Evolutionary conservation across 257 asterid species (phyloP), one percentile per base, ranked within the genome.

Genomic region (Capsicum chinense): DNA sequence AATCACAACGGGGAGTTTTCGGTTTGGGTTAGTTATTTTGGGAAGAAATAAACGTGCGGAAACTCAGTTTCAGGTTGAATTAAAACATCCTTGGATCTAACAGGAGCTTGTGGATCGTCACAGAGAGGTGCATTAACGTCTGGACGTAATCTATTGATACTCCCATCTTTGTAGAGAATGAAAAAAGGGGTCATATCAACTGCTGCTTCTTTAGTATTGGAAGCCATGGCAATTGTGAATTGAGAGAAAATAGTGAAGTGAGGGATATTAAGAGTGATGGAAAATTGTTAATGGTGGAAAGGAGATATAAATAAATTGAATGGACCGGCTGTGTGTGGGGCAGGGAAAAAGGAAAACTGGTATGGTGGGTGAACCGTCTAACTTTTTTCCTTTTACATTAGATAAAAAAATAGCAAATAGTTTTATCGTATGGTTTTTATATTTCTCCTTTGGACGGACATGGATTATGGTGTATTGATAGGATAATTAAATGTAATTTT

Each of bases 21-120:
- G 87, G 16, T 66, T 63, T 60, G 88, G 86, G 19, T 42, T 56
- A 15, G 4, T 85, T 73, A 21, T 60, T 59, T 89, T 84, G 33
- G 97, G 97, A 48, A 87, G 83, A 91, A 58, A 90, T 42, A 93
- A 78, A 21, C 95, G 92, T 60, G 86, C 92, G 83, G 90, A 86
- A 26, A 90, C 80, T 16, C 91, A 90, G 94, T 88, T 37, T 81
- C 80, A n/a, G 89, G 44, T 37, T 90, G 88, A 37, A 90, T 42
- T 21, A 85, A 58, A 47, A 90, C 90, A 88, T 92, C 97, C 26
- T 90, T 90, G 60, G 92, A 92, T 42, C 83, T 88, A 84, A 92
- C 92, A 56, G 88, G 52, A 80, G 85, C 37, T 83, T 35, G 79
- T 1, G 93, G 90, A 64, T 90, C 87, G 81, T 90, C 90, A 74